These are phyloP conservation scores for Brassica rapa DNA, from an alignment of 345 rosid species.

Conservation along the genomic window DNA sequence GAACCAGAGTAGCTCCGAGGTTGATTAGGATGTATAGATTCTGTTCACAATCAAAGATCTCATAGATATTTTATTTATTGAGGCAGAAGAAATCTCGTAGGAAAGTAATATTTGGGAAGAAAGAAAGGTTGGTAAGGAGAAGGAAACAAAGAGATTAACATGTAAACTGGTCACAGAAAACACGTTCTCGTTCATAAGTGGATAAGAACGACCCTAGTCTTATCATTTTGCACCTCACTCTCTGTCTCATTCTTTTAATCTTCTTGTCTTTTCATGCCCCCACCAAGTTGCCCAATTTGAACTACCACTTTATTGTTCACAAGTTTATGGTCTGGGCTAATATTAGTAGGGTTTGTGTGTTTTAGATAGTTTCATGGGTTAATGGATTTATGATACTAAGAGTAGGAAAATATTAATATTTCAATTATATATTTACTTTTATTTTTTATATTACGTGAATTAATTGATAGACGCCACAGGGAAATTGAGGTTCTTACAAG, in stretches of 20 bases:
- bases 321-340: slow-evolving; percentile 15
- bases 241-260: slow-evolving; percentile 13
- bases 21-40: slow-evolving; percentile 20
- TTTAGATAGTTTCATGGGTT: neutral
- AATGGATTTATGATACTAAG: too few relatives aligned
- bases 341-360: slow-evolving; percentile 5
- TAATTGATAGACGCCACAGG: too few relatives aligned
- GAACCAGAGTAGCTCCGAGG: neutral
- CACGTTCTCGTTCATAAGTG: slow-evolving; percentile 27
- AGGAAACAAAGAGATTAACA: neutral
- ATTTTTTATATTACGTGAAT: too few relatives aligned
- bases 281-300: slow-evolving; percentile 36
- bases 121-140: slow-evolving; percentile 22
- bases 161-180: slow-evolving; percentile 16
- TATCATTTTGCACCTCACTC: slow-evolving; percentile 6
- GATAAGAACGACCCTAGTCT: slow-evolving; percentile 26
- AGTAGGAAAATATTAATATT: too few relatives aligned
- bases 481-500: too few relatives aligned
- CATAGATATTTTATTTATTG: neutral
- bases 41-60: slow-evolving; percentile 9
- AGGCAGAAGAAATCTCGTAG: neutral
- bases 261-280: slow-evolving; percentile 26
- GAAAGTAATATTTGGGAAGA: slow-evolving; percentile 14
- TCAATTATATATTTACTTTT: too few relatives aligned
- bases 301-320: slow-evolving; percentile 18